Conservation (phyloP, 2,329 filamentous ascomycete species). For the Pseudocercospora eumusae region DNA sequence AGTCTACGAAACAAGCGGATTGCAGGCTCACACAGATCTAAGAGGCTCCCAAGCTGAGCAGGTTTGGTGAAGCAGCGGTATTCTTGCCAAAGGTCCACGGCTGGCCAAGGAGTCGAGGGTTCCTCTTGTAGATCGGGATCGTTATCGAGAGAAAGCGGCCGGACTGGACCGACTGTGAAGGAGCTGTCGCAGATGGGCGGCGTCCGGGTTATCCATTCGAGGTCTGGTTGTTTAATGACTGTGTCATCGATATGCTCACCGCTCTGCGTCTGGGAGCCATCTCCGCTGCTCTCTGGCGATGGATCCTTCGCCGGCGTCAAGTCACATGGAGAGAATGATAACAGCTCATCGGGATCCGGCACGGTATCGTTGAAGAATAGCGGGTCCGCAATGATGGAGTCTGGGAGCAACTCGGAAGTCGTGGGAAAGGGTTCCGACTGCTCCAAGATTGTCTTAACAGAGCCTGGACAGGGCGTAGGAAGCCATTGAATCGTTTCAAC, state of each 20-base stretch:
- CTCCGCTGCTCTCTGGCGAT: constrained; percentile 1
- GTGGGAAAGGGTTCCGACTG: constrained; percentile 1
- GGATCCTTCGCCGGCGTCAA: not conserved
- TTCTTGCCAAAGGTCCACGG: constrained; percentile 3
- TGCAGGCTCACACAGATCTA: constrained; percentile 1
- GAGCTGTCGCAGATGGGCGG: constrained; percentile 5
- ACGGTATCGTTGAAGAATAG: not conserved
- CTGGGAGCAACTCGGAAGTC: not conserved
- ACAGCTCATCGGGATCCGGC: not conserved
- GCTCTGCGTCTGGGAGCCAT: not conserved
- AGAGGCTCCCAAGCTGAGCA: not conserved
- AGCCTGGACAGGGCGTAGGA: not conserved
- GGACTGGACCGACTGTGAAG: not conserved
- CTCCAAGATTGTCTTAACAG: constrained; percentile 1
- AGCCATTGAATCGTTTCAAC: not conserved
- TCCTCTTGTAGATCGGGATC: not conserved
- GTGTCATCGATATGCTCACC: not conserved
- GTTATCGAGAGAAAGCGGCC: not conserved
- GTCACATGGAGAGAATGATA: not conserved
- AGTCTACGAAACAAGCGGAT: not conserved
- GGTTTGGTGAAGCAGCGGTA: constrained; percentile 6
- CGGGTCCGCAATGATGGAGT: not conserved
- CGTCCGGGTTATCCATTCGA: constrained; percentile 2
- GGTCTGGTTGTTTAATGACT: not conserved
- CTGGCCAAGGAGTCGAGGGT: not conserved